Percentiles rank a stretch among this genome's conserved stretches.
These are phyloP conservation scores for Chytriomyces sp. DNA, from an alignment of 192 early-diverging fungal genomes.

Conservation along the genomic window DNA sequence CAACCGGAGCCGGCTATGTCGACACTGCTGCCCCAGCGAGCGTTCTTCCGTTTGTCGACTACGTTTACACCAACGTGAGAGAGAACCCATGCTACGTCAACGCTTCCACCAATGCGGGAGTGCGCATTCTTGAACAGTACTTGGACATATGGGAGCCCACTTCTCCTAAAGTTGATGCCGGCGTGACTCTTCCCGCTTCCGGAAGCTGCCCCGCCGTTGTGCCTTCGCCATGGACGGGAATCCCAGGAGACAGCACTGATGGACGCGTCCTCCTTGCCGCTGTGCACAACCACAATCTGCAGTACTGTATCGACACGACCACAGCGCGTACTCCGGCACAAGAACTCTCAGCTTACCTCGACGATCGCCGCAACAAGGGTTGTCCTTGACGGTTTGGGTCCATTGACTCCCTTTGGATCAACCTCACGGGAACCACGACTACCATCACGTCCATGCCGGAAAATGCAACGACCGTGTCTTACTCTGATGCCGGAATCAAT, in stretches of 20 bases:
- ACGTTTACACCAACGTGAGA: conserved; percentile 27
- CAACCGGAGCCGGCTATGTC: conserved; percentile 26
- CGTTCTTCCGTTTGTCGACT: conserved; percentile 29
- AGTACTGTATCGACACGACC: conserved; percentile 12
- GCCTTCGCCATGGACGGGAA: conserved; percentile 31
- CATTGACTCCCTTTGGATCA: conserved; percentile 20
- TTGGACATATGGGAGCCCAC: conserved; percentile 37
- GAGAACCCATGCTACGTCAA: conserved; percentile 37
- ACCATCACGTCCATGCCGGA: conserved; percentile 35
- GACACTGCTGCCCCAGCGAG: conserved; percentile 17
- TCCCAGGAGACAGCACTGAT: conserved; percentile 36
- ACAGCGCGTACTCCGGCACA: conserved; percentile 18
- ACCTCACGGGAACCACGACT: conserved; percentile 22
- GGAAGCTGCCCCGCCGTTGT: conserved; percentile 33
- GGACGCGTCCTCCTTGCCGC: conserved; percentile 27
- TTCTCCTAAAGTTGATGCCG: conserved; percentile 33
- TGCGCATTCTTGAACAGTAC: conserved; percentile 26
- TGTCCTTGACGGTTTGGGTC: conserved; percentile 34
- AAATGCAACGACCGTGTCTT: conserved; percentile 14
- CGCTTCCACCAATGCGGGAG: conserved; percentile 37
- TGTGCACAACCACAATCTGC: conserved; percentile 30
- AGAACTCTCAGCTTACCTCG: conserved; percentile 25
- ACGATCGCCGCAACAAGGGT: conserved; percentile 41
- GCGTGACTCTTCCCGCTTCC: conserved; percentile 25
- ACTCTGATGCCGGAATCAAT: conserved; percentile 38